Percentiles rank a stretch among this genome's conserved stretches.
Conservation (phyloP, 208 protist species). For the Leishmania braziliensis region DNA sequence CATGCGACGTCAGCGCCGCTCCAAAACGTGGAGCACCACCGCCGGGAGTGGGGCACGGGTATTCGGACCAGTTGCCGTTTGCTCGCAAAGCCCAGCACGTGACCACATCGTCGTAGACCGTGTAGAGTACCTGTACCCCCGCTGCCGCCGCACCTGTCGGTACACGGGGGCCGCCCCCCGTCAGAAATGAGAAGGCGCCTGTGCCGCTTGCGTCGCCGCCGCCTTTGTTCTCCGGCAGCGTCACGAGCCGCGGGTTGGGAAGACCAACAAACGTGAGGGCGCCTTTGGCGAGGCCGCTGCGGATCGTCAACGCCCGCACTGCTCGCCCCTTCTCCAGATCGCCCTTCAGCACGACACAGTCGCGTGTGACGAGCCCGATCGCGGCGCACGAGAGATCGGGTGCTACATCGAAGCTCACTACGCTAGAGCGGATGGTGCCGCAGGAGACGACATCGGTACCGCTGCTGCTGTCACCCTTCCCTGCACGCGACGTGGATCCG, state of each 20-base stretch:
- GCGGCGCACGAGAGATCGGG: slow-evolving; percentile 84
- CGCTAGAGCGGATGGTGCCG: slow-evolving; percentile 40
- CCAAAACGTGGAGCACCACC: slow-evolving; percentile 32
- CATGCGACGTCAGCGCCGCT: slow-evolving; percentile 38
- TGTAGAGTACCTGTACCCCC: slow-evolving; percentile 48
- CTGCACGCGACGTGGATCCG: neutral
- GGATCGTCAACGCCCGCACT: slow-evolving; percentile 35
- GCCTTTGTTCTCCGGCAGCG: slow-evolving; percentile 9
- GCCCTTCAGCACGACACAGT: slow-evolving; percentile 70
- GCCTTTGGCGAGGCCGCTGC: slow-evolving; percentile 35
- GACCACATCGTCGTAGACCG: slow-evolving; percentile 54
- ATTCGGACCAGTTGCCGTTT: slow-evolving; percentile 40
- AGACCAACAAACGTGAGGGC: slow-evolving; percentile 51
- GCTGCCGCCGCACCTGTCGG: neutral
- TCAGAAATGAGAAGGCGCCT: neutral
- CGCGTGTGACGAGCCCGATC: slow-evolving; percentile 85
- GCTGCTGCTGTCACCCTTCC: neutral
- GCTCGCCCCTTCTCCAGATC: slow-evolving; percentile 48
- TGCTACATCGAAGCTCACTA: slow-evolving; percentile 84
- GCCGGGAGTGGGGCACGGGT: slow-evolving; percentile 36
- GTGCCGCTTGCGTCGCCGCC: neutral
- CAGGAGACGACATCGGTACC: slow-evolving; percentile 22
- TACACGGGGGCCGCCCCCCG: neutral
- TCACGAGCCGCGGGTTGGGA: slow-evolving; percentile 13
- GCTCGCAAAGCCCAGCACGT: slow-evolving; percentile 54